Evolutionary conservation across 495 filamentous ascomycete species (phyloP).

Genomic region (Cairneyella variabilis): DNA sequence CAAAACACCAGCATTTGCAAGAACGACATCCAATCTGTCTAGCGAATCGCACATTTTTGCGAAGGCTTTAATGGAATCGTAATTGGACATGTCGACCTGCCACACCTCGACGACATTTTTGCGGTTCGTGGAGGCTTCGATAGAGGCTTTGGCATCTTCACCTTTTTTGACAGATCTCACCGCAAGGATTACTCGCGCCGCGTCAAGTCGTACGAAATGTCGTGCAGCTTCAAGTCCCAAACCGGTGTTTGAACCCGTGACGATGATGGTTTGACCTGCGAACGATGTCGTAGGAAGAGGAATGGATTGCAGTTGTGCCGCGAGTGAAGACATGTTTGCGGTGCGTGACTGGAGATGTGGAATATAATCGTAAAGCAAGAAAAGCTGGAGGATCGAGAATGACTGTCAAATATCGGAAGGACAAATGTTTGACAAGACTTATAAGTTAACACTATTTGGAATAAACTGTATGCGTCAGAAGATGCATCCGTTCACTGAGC

Average conservation of each 20-base stretch:
- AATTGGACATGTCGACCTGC: slow-evolving; percentile 47
- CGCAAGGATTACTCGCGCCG: slow-evolving; percentile 40
- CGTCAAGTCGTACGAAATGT: slow-evolving; percentile 37
- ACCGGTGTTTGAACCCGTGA: slow-evolving; percentile 51
- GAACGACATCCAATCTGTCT: slow-evolving; percentile 16
- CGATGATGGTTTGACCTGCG: slow-evolving; percentile 40
- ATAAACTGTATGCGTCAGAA: no score
- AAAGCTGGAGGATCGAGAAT: neutral
- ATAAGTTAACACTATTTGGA: no score
- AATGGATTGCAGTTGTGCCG: slow-evolving; percentile 7
- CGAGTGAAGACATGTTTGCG: neutral
- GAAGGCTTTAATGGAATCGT: slow-evolving; percentile 24
- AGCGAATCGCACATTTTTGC: neutral
- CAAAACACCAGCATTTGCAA: slow-evolving; percentile 21
- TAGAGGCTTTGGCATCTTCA: slow-evolving; percentile 34
- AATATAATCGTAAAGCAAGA: neutral
- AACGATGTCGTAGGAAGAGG: slow-evolving; percentile 14
- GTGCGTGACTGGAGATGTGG: neutral
- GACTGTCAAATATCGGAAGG: neutral
- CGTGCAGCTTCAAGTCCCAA: slow-evolving; percentile 47
- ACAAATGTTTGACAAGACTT: no score
- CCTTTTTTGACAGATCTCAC: slow-evolving; percentile 36
- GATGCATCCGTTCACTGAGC: no score
- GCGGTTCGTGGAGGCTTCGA: slow-evolving; percentile 30
- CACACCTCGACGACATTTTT: slow-evolving; percentile 44